Evolutionary conservation across 1,284 basidiomycete genomes (phyloP), one percentile per base, ranked within the genome.

Genomic region (Ustilago sp.): DNA sequence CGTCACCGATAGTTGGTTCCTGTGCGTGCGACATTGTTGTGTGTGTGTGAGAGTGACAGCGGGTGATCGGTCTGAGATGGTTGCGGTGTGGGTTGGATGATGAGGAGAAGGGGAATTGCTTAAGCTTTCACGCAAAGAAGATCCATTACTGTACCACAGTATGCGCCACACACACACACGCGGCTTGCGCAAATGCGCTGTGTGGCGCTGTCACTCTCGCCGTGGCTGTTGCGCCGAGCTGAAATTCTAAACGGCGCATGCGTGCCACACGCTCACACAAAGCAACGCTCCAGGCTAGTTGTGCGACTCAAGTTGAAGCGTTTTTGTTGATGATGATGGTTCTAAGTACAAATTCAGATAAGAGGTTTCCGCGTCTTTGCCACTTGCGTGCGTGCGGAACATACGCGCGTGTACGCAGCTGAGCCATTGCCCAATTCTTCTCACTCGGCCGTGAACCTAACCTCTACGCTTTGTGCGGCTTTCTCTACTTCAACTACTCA

Each of bases 21-120:
- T 74, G 70, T 32, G 68, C 59, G 68, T 80, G 77, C 50, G 77
- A 80, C 77, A 80, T 79, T 28, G 43, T 19, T 71, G 55, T 35
- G 13, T n/a, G 31, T 28, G 23, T 2, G 23, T 0, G 23, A 19
- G 23, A 23, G 23, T 43, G n/a, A n/a, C 9, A 19, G 38, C 15
- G n/a, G 32, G 12, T 32, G 48, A 31, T 45, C 53, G 41, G 28
- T 47, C 43, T 19, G 48, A 34, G 23, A 47, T 58, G 39, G 45
- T 32, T 63, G 52, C 45, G 35, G 43, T 60, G 50, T 59, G 51
- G 59, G 43, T 19, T 52, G 7, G 31, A 43, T 9, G 43, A 50
- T 57, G 41, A 32, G 23, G 23, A 23, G 23, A 36, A 36, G 43
- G 19, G 19, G 35, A 35, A n/a, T 32, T 8, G 41, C 5, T 54